phyloP scores from a whole-genome alignment of 441 rosid genomes.

The Gossypium davidsonii region DNA sequence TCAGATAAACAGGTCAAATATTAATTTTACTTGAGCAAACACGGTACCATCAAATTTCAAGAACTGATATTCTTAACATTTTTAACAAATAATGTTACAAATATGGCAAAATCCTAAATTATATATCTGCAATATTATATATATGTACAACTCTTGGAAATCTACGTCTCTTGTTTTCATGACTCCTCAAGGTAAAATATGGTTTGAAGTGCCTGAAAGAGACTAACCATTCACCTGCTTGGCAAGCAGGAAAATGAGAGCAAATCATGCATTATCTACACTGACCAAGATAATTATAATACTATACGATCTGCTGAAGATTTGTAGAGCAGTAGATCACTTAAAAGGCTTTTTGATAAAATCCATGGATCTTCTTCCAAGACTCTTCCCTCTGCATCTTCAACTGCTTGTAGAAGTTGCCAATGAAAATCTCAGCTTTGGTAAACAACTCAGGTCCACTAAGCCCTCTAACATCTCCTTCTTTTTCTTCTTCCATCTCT shows the following conservation, averaged over 20 bases:
- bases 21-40: background rate
- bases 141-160: background rate
- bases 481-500: conserved; percentile 25
- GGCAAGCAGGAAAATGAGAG: background rate
- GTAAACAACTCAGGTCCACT: conserved; percentile 49
- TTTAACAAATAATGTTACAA: background rate
- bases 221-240: background rate
- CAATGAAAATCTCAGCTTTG: conserved; percentile 61
- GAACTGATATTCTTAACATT: background rate
- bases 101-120: background rate
- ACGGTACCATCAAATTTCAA: background rate
- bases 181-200: conserved; percentile 14
- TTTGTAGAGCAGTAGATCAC: background rate
- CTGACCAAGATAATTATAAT: background rate
- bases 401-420: conserved; percentile 60
- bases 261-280: background rate
- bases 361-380: conserved; percentile 51
- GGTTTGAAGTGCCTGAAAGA: conserved; percentile 7
- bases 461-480: conserved; percentile 23
- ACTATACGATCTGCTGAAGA: background rate
- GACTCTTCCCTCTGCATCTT: conserved; percentile 72
- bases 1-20: background rate
- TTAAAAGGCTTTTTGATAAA: conserved; percentile 43
- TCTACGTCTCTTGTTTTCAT: background rate
- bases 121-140: background rate